Base-by-base conservation (phyloP, 805 yeast genomes). In the Kluyveromyces dobzhanskii region DNA sequence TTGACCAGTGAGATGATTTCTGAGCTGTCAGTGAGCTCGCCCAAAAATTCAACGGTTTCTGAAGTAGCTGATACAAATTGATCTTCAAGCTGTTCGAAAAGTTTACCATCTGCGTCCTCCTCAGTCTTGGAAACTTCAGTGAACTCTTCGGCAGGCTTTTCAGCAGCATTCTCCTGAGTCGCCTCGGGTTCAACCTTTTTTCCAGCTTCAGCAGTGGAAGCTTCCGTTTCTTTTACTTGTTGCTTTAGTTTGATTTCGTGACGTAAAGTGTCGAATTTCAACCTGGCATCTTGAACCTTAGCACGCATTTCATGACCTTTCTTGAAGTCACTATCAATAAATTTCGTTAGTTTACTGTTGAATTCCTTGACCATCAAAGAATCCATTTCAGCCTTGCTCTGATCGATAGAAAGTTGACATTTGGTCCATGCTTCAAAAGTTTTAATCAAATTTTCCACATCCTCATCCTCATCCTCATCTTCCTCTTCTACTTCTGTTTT, bases 21-120 rank as follows among this genome's bases (percentile, higher is more conserved):
- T 9, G 76, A 67, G 17, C 88, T 85, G 44, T 72, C 75, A 47
- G 84, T 75, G 40, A 84, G 66, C 47, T 71, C 75, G 58, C 80
- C 77, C 92, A 84, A 82, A 39, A 78, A 76, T 49, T 76, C 74
- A n/a, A 82, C 92, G 0, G 94, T 92, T 19, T 71, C 65, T 41
- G 82, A 80, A 3, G 87, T 83, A 18, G 86, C 85, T 48, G 78
- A 74, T 26, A 84, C 92, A 47, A 84, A 73, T 45, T 81, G 90
- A 55, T 84, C 94, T 59, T 84, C 94, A 47, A 78, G 69, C 30
- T 65, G 67, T 38, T 75, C 82, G 16, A 76, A 57, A 32, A 71
- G 61, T 31, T 67, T 69, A 26, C 48, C 34, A 10, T 57, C 64
- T 18, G 59, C 46, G 34, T 58, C 55, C 31, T 66, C 65, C 16